Conservation (phyloP, 2,329 filamentous ascomycete genomes). For the Xylaria polymorpha region DNA sequence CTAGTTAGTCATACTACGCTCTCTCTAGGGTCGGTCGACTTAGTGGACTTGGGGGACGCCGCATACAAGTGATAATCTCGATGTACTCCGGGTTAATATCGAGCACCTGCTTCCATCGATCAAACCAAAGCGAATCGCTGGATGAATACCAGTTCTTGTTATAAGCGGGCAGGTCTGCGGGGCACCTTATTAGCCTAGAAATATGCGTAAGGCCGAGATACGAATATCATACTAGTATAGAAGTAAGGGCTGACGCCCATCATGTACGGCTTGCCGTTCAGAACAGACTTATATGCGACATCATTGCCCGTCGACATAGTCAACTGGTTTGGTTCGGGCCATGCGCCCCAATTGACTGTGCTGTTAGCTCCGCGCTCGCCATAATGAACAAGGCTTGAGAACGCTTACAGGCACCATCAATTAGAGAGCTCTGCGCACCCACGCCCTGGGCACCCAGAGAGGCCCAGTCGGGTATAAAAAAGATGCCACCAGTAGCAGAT, state of each 20-base stretch:
- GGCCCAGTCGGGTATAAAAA: constrained; percentile 61
- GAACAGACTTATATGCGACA: constrained; percentile 52
- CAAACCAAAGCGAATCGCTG: constrained; percentile 64
- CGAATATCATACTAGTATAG: constrained; percentile 50
- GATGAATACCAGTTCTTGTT: constrained; percentile 65
- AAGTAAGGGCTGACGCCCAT: constrained; percentile 58
- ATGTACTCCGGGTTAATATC: constrained; percentile 63
- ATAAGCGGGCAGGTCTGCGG: constrained; percentile 56
- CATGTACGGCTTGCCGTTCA: constrained; percentile 62
- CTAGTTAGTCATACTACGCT: constrained; percentile 24
- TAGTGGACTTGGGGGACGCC: background rate
- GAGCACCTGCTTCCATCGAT: constrained; percentile 66
- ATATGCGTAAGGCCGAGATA: background rate
- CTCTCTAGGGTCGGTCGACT: background rate
- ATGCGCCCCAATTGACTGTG: constrained; percentile 62
- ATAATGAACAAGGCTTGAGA: background rate
- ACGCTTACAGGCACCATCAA: constrained; percentile 49
- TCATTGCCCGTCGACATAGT: constrained; percentile 56
- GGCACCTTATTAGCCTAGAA: constrained; percentile 15
- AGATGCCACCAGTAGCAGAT: constrained; percentile 52
- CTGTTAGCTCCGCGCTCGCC: constrained; percentile 31
- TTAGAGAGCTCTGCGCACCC: constrained; percentile 40
- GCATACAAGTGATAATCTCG: constrained; percentile 64
- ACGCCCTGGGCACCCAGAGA: constrained; percentile 55
- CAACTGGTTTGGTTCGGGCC: constrained; percentile 56